A percentile compares a stretch with the other conserved stretches of the same genome.
phyloP scores from a whole-genome alignment of 805 yeast species.

The Starmera pachycereana region DNA sequence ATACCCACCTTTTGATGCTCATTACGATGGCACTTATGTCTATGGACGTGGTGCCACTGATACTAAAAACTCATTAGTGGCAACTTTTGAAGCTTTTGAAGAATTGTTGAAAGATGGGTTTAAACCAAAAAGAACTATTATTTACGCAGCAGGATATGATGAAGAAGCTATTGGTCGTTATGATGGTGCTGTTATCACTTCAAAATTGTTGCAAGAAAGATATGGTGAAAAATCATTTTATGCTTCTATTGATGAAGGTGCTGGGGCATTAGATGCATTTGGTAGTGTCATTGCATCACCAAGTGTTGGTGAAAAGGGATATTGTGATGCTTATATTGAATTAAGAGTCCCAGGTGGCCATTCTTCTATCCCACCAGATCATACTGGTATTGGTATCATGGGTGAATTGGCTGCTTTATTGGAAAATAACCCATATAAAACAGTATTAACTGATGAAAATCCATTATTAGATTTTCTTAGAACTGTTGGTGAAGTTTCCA shows the following conservation, averaged over 20 bases:
- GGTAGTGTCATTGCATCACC: constrained; percentile 37
- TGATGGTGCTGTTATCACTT: constrained; percentile 43
- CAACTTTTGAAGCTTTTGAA: constrained; percentile 54
- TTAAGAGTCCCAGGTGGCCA: constrained; percentile 66
- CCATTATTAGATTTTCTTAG: constrained; percentile 46
- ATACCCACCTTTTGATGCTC: constrained; percentile 55
- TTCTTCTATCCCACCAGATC: constrained; percentile 68
- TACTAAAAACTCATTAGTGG: constrained; percentile 58
- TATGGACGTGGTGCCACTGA: constrained; percentile 76
- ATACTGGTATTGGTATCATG: constrained; percentile 68
- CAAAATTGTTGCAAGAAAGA: constrained; percentile 31
- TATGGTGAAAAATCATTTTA: constrained; percentile 52
- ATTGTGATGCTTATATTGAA: constrained; percentile 38
- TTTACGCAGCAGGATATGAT: constrained; percentile 65
- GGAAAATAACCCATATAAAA: constrained; percentile 41
- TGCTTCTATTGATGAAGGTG: constrained; percentile 61
- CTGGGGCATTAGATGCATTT: constrained; percentile 19
- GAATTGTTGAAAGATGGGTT: constrained; percentile 36
- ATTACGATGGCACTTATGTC: constrained; percentile 49
- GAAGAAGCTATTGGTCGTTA: constrained; percentile 59
- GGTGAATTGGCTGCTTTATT: constrained; percentile 45
- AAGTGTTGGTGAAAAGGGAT: constrained; percentile 54
- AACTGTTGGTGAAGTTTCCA: constrained; percentile 5
- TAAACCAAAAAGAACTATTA: constrained; percentile 44
- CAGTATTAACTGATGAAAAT: constrained; percentile 37